phyloP scores from a whole-genome alignment of 176 grass and related monocot genomes.

The Aegilops speltoides region DNA sequence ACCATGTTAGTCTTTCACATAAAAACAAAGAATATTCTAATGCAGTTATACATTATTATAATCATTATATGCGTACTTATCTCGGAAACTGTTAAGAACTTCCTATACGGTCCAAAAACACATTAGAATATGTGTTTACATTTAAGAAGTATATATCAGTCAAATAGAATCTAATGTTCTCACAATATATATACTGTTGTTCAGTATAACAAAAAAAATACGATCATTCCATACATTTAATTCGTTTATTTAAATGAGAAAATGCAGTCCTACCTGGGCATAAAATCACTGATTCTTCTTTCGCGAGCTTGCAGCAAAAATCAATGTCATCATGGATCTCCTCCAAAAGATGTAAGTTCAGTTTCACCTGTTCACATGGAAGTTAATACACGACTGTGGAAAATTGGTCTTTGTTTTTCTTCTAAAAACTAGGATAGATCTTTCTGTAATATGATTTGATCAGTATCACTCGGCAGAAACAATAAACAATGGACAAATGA shows the following conservation, averaged over 20 bases:
- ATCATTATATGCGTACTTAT: background rate
- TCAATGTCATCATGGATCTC: slow-evolving; percentile 74
- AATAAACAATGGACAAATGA: background rate
- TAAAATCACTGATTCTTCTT: slow-evolving; percentile 83
- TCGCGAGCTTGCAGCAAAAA: slow-evolving; percentile 81
- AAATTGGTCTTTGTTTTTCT: background rate
- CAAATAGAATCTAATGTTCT: too few relatives aligned
- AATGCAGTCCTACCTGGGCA: slow-evolving; percentile 52
- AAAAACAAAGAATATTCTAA: background rate
- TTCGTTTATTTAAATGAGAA: background rate
- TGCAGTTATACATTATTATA: background rate
- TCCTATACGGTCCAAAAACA: background rate
- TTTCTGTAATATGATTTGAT: background rate
- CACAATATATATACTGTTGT: background rate
- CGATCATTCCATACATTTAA: background rate
- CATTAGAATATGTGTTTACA: background rate
- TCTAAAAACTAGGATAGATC: background rate
- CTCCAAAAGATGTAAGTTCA: slow-evolving; percentile 62
- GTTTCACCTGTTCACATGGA: slow-evolving; percentile 50
- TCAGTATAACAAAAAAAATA: background rate
- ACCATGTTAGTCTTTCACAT: background rate
- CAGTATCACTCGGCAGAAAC: background rate
- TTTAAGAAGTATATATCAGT: background rate
- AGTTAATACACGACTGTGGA: background rate
- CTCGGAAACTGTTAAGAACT: background rate